Evolutionary conservation across 768 basidiomycete species (phyloP), one percentile per base, ranked within the genome.

Genomic region (Boletus subcaerulescens): DNA sequence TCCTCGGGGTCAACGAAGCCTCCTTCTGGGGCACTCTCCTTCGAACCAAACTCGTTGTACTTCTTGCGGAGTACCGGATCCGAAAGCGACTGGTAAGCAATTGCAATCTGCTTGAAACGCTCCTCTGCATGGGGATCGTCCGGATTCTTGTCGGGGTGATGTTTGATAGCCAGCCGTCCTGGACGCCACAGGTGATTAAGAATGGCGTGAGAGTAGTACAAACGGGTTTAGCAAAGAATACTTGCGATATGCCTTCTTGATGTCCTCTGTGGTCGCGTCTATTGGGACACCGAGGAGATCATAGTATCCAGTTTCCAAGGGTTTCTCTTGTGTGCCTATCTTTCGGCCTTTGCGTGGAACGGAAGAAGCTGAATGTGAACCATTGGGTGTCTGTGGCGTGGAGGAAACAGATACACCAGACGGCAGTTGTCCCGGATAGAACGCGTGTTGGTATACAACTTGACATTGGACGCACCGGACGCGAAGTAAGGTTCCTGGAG

Each of bases 111-210:
- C 65, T 93, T 93, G 78, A 93, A 93, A n/a, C 84, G 81, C 56
- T 91, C 91, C 63, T 90, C 91, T 0, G 93, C 91, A 24, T 77
- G 71, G 0, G 91, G 92, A 70, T 94, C 92, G 64, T 89, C 84
- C 1, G 84, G 91, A 66, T 95, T 93, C 78, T 94, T 94, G 80
- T 94, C 92, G 0, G 92, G 92, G 68, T 93, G 92, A 63, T 87
- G 85, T 70, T 93, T 93, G 72, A 96, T 93, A 3, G 93, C 93
- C 48, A 92, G 77, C 7, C 87, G 82, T 42, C 89, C 87, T 91
- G 52, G 24, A 49, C 24, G 39, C 51, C 50, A 36, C 29, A 20
- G 32, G 18, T 22, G 42, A 32, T 32, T 57, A 40, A 56, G 44
- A n/a, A 48, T 45, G 24, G 12, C 24, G 35, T 13, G 26, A 3